Conservation (phyloP, 345 rosid species). For the Eucalyptus cloeziana region DNA sequence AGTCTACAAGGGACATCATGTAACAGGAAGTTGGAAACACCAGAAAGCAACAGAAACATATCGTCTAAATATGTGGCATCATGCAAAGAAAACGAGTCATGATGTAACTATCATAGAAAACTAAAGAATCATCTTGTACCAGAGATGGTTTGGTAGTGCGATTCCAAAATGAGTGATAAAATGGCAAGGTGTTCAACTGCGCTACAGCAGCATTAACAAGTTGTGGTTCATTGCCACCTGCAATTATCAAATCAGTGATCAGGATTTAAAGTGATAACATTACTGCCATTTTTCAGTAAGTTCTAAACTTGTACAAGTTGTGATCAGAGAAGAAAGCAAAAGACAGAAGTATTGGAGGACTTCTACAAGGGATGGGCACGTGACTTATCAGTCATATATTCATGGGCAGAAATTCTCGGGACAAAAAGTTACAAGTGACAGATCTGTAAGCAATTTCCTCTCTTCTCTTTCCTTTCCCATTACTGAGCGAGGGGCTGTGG, state of each 20-base stretch:
- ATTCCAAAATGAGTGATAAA: conserved; percentile 98
- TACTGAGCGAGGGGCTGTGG: not conserved
- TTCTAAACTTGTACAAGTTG: not conserved
- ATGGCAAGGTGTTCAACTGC: conserved; percentile 75
- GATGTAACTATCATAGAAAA: not conserved
- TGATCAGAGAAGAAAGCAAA: not conserved
- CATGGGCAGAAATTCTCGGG: not conserved
- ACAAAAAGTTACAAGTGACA: not conserved
- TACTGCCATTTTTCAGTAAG: not conserved
- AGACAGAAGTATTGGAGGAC: not conserved
- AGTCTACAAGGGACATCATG: not conserved
- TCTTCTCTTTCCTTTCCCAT: not conserved
- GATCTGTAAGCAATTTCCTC: not conserved
- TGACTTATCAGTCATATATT: not conserved
- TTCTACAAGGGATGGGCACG: not conserved
- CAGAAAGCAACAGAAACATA: not conserved
- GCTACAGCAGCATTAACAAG: conserved; percentile 77
- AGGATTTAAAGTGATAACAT: not conserved
- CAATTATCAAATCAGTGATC: not conserved
- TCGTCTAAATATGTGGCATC: not conserved
- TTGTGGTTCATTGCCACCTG: conserved; percentile 89
- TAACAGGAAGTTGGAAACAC: not conserved
- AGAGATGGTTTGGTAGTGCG: conserved; percentile 91
- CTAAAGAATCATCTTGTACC: conserved; percentile 23
- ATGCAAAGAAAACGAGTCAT: not conserved